phyloP scores from a whole-genome alignment of 352 stramenopile species.

The Halophytophthora polymorphica region DNA sequence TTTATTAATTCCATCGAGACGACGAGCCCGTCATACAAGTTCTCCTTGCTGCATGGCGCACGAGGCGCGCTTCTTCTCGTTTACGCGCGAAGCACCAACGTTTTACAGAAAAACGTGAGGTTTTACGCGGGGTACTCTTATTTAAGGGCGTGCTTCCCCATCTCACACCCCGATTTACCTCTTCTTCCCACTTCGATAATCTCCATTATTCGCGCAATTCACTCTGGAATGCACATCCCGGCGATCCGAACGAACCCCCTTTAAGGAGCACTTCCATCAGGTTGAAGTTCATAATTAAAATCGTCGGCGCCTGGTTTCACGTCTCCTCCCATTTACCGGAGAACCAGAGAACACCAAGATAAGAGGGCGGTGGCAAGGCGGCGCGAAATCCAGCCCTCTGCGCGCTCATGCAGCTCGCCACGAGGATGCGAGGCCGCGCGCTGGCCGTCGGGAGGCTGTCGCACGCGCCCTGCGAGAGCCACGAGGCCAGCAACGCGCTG shows the following conservation, averaged over 20 bases:
- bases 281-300: constrained; percentile 24
- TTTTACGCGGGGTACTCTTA: too few relatives aligned
- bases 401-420: constrained; percentile 25
- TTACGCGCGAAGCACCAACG: too few relatives aligned
- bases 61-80: too few relatives aligned
- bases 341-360: constrained; percentile 6
- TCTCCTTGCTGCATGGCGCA: too few relatives aligned
- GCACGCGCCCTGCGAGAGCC: constrained; percentile 10
- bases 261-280: background rate
- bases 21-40: too few relatives aligned
- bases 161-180: too few relatives aligned
- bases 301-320: too few relatives aligned
- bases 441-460: constrained; percentile 14
- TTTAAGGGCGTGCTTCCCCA: too few relatives aligned
- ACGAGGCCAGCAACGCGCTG: background rate
- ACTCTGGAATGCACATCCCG: background rate
- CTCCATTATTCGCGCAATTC: background rate
- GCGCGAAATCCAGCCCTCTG: constrained; percentile 14
- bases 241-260: background rate
- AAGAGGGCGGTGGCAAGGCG: background rate
- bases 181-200: too few relatives aligned
- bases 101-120: too few relatives aligned
- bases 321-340: constrained; percentile 1
- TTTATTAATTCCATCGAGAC: too few relatives aligned
- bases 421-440: constrained; percentile 25